These are phyloP conservation scores for Pleurotus giganteus DNA, from an alignment of 768 basidiomycete genomes.

Conservation along the genomic window DNA sequence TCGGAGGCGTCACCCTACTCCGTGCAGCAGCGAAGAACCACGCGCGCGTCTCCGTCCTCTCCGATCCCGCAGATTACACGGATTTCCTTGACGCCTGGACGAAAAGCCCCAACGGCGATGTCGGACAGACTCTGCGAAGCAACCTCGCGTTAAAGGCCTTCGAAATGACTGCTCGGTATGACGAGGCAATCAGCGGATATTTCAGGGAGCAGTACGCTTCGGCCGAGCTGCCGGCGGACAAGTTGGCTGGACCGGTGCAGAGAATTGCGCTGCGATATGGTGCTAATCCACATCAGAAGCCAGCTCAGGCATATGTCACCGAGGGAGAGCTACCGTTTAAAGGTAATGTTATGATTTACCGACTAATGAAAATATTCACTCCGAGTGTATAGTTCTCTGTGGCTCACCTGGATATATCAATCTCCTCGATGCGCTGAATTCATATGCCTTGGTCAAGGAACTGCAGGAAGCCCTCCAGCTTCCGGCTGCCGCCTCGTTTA, in stretches of 20 bases:
- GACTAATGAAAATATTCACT: neutral
- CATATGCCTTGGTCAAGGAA: conserved; percentile 94
- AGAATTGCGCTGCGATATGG: conserved; percentile 89
- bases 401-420: conserved; percentile 99
- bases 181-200: conserved; percentile 93
- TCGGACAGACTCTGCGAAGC: conserved; percentile 67
- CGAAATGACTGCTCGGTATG: conserved; percentile 93
- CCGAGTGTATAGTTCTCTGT: conserved; percentile 60
- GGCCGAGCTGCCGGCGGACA: conserved; percentile 61
- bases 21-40: conserved; percentile 99
- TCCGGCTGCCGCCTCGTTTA: conserved; percentile 98
- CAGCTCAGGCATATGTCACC: conserved; percentile 92
- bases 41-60: conserved; percentile 84
- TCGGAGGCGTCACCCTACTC: conserved; percentile 96
- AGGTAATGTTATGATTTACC: conserved; percentile 41
- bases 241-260: conserved; percentile 71
- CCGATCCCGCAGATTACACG: conserved; percentile 85
- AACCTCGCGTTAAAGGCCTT: conserved; percentile 95
- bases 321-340: conserved; percentile 92
- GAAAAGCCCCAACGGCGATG: conserved; percentile 61
- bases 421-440: conserved; percentile 94
- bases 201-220: conserved; percentile 96
- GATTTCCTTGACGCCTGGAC: conserved; percentile 79
- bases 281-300: conserved; percentile 98
- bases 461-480: conserved; percentile 82